Percentiles rank a stretch among this genome's conserved stretches.
These are phyloP conservation scores for Eustoma russellianum DNA, from an alignment of 257 asterid genomes.

Conservation along the genomic window DNA sequence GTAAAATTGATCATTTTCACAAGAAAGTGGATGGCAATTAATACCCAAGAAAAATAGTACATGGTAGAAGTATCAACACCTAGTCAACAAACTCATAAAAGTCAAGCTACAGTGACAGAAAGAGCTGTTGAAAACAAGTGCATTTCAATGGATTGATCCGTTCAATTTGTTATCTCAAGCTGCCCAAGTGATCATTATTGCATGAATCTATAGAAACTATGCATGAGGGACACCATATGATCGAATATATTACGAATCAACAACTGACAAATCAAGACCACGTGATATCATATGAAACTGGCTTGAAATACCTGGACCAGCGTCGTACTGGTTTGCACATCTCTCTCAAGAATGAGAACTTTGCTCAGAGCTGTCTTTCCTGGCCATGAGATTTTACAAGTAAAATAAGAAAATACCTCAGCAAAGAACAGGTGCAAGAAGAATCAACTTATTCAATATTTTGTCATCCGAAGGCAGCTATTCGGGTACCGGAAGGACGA, in stretches of 20 bases:
- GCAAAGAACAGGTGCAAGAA: no score
- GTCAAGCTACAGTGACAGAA: background rate
- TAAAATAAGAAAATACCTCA: background rate
- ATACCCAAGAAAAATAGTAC: background rate
- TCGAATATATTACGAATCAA: background rate
- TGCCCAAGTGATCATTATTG: background rate
- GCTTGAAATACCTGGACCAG: conserved; percentile 61
- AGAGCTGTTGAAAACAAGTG: background rate
- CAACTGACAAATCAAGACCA: background rate
- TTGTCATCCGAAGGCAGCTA: no score
- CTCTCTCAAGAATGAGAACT: conserved; percentile 64
- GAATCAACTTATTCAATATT: no score
- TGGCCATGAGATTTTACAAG: conserved; percentile 19
- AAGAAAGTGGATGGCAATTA: background rate
- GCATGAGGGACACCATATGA: no score
- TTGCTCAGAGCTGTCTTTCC: conserved; percentile 92
- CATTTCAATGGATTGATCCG: background rate
- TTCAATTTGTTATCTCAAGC: background rate
- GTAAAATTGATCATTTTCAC: background rate
- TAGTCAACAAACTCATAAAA: background rate
- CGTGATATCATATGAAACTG: background rate
- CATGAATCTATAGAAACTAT: background rate
- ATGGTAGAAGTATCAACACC: background rate
- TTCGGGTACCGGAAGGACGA: no score
- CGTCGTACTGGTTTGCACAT: conserved; percentile 45